Evolutionary conservation across 2,329 filamentous ascomycete species (phyloP).

Genomic region (Parascedosporium putredinis): DNA sequence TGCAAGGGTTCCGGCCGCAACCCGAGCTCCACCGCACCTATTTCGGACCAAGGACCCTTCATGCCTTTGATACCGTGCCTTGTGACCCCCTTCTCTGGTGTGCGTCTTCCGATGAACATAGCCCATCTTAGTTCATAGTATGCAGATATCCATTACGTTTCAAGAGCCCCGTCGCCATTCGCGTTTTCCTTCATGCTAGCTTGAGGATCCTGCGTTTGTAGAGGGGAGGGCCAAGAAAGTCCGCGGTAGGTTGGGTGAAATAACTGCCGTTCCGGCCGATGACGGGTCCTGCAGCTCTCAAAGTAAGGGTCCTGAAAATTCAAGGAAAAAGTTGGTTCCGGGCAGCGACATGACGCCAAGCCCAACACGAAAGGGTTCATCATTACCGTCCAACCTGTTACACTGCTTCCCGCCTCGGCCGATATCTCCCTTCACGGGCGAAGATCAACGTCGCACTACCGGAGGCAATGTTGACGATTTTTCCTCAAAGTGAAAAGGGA

Average conservation of each 20-base stretch:
- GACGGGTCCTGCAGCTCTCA: background rate
- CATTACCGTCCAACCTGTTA: background rate
- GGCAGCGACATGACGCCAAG: background rate
- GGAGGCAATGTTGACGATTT: background rate
- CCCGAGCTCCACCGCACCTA: background rate
- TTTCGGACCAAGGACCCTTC: too few species aligned
- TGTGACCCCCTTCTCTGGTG: too few species aligned
- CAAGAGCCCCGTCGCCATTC: too few species aligned
- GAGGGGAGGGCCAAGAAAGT: too few species aligned
- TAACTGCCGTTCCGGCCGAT: background rate
- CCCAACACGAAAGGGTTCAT: background rate
- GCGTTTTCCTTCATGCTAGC: too few species aligned
- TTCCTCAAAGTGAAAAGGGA: background rate
- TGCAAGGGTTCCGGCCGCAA: background rate
- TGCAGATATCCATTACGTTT: too few species aligned
- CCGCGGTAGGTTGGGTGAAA: too few species aligned
- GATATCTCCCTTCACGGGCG: background rate
- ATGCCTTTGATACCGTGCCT: too few species aligned
- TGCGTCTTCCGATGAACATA: too few species aligned
- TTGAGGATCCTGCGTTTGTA: too few species aligned
- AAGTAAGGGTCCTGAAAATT: background rate
- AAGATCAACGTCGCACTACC: background rate
- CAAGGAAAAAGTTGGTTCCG: background rate
- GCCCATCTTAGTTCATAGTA: too few species aligned
- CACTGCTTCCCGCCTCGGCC: background rate